Conservation (phyloP, 2,329 filamentous ascomycete genomes). For the Hypoxylon sp. region DNA sequence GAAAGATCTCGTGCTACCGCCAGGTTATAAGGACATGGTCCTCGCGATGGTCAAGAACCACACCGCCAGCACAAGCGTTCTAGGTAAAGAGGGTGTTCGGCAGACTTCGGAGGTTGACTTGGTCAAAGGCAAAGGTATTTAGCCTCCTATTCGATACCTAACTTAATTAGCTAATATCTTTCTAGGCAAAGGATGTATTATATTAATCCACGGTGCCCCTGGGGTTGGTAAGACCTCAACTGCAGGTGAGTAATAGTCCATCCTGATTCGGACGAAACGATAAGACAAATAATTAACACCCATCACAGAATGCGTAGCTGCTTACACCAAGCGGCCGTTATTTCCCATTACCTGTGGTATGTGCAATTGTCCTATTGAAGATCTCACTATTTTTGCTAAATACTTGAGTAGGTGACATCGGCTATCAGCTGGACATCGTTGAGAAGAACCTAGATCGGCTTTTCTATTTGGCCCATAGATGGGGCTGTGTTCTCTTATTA, state of each 20-base stretch:
- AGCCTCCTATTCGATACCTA: slow-evolving; percentile 13
- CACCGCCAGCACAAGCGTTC: slow-evolving; percentile 19
- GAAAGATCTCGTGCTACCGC: slow-evolving; percentile 47
- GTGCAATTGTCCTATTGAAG: background rate
- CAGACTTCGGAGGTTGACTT: slow-evolving; percentile 44
- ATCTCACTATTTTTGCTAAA: background rate
- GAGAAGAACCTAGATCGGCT: slow-evolving; percentile 46
- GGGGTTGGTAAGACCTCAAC: slow-evolving; percentile 53
- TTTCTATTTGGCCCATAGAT: slow-evolving; percentile 40
- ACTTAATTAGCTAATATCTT: background rate
- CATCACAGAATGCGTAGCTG: slow-evolving; percentile 41
- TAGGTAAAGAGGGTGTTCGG: slow-evolving; percentile 6
- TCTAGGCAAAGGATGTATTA: slow-evolving; percentile 50
- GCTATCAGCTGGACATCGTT: slow-evolving; percentile 50
- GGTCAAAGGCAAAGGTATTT: slow-evolving; percentile 48
- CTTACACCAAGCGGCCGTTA: slow-evolving; percentile 34
- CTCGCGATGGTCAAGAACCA: slow-evolving; percentile 49
- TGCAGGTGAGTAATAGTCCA: slow-evolving; percentile 39
- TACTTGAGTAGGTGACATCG: slow-evolving; percentile 44
- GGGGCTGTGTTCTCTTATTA: slow-evolving; percentile 41
- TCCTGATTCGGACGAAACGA: background rate
- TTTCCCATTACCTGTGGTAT: slow-evolving; percentile 41
- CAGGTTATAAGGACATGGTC: slow-evolving; percentile 48
- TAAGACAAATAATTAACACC: background rate
- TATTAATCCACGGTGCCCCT: slow-evolving; percentile 51